Evolutionary conservation across 208 protist genomes (phyloP).

Genomic region (Acanthamoeba royreba): DNA sequence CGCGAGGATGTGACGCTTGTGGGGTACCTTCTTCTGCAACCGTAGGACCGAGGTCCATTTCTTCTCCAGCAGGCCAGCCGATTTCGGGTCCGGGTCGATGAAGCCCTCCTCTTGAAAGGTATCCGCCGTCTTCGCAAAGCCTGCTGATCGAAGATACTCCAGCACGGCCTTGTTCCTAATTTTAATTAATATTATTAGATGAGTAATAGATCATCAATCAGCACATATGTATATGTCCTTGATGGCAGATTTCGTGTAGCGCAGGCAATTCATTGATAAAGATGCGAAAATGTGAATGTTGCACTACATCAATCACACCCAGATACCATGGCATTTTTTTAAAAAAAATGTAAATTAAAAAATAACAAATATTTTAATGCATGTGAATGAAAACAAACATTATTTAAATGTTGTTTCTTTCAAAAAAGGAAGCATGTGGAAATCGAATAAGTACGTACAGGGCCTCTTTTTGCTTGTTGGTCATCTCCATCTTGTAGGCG

Average conservation of each 20-base stretch:
- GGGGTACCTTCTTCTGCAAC: constrained; percentile 71
- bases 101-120: constrained; percentile 8
- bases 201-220: no score
- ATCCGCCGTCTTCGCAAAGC: not conserved
- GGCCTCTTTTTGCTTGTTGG: constrained; percentile 53
- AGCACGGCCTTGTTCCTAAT: constrained; percentile 55
- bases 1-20: no score
- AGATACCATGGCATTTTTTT: not conserved
- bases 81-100: constrained; percentile 8
- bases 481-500: constrained; percentile 6
- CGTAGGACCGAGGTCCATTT: constrained; percentile 80
- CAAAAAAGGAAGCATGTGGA: not conserved
- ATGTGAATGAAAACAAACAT: not conserved
- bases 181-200: no score
- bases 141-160: constrained; percentile 32
- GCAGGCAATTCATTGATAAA: no score
- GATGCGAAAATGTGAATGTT: no score
- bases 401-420: not conserved
- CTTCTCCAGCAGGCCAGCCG: constrained; percentile 74
- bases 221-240: no score
- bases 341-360: not conserved
- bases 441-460: not conserved
- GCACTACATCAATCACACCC: no score
- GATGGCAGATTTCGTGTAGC: no score
- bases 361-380: not conserved